A percentile compares a stretch with the other conserved stretches of the same genome.
Evolutionary conservation across 192 early-diverging fungal genomes (phyloP).

Genomic region (Entomortierella chlamydospora): DNA sequence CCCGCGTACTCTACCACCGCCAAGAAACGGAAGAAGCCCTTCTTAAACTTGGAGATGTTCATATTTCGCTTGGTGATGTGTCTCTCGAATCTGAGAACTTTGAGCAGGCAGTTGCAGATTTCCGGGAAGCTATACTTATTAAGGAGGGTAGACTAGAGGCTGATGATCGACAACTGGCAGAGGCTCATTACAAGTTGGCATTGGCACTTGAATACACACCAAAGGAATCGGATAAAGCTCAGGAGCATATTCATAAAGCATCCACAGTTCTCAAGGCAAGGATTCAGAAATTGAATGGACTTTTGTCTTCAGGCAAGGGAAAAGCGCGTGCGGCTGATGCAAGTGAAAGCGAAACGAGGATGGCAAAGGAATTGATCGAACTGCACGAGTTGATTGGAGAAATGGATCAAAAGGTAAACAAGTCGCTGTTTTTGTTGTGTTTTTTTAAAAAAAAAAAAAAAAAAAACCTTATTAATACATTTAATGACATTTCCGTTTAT

Average conservation of each 20-base stretch:
- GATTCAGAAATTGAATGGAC: conserved; percentile 54
- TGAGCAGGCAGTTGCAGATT: conserved; percentile 75
- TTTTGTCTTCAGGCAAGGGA: conserved; percentile 58
- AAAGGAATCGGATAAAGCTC: conserved; percentile 58
- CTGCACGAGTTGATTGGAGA: conserved; percentile 71
- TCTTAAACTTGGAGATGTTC: conserved; percentile 73
- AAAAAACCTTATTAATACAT: too few relatives aligned
- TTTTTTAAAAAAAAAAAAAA: too few relatives aligned
- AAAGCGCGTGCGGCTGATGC: conserved; percentile 53
- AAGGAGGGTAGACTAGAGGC: conserved; percentile 60
- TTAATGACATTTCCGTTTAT: too few relatives aligned
- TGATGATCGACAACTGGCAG: conserved; percentile 72
- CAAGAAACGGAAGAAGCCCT: conserved; percentile 57
- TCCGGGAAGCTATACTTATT: conserved; percentile 61
- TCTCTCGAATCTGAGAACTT: conserved; percentile 84
- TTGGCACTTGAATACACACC: conserved; percentile 72
- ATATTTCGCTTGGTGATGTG: conserved; percentile 85
- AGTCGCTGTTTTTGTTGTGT: conserved; percentile 6
- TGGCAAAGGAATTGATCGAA: conserved; percentile 68
- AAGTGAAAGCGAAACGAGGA: conserved; percentile 39
- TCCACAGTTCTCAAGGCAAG: conserved; percentile 64
- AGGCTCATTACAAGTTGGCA: conserved; percentile 78
- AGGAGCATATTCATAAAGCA: conserved; percentile 68
- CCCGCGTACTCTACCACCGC: conserved; percentile 83
- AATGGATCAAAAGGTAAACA: conserved; percentile 67